Evolutionary conservation across 805 yeast species (phyloP), one percentile per base, ranked within the genome.

Genomic region (Priceomyces haplophilus): DNA sequence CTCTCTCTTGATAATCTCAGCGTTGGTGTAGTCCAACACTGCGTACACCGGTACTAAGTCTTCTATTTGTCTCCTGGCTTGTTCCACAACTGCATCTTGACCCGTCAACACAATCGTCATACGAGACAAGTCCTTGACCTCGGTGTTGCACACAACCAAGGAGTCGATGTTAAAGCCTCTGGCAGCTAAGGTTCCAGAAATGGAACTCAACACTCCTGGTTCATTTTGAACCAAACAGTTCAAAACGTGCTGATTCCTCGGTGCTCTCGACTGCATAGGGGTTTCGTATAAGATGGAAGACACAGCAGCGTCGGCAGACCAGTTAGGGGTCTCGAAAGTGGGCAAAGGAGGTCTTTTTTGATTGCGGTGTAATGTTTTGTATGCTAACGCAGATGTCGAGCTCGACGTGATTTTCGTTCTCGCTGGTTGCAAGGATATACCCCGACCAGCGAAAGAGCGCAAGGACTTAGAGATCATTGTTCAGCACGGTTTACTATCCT

Each of bases 161-260:
- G 98, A 91, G 65, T 93, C 99, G 59, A 93, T 93, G 72, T 93
- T 93, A 80, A 93, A 93, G 13, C 99, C 99, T 65, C 99, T 79
- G 31, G 97, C 98, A 30, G 99, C 99, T 53, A 93, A 76, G 41
- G 96, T 89, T 42, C 97, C 97, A 5, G 97, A 85, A 34, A 93
- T 87, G 42, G 91, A 80, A 27, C 96, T 84, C 56, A 93, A 73
- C 36, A 93, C 99, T 76, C 99, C 99, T 6, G 99, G 98, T 69
- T 93, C 99, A 66, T 93, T 91, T 69, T 93, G 98, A 13, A 93
- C 99, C 61, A 93, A 76, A 72, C 99, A 93, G 76, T 91, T 93
- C 62, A 93, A 76, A 35, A 93, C 95, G 56, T 93, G 99, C 58
- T 86, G 86, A 52, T 85, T 83, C 53, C 77, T 73, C 33, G 89